Evolutionary conservation across 2,329 filamentous ascomycete genomes (phyloP).

Genomic region (Clonostachys sp.): DNA sequence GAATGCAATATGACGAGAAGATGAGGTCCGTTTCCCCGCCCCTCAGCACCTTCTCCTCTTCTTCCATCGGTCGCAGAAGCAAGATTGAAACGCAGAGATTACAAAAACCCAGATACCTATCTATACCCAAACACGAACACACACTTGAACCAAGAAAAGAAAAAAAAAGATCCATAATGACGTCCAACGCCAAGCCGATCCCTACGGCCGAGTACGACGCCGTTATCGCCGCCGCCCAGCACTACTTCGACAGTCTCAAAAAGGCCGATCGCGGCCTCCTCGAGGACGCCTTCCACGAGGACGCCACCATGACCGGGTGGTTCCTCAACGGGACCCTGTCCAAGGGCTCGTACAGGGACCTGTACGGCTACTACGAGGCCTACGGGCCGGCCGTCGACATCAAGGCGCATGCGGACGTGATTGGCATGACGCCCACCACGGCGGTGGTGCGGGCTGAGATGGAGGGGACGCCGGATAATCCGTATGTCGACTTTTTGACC

Average conservation of each 20-base stretch:
- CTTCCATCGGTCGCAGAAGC: too few relatives aligned
- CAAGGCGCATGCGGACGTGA: constrained; percentile 6
- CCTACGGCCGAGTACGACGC: constrained; percentile 5
- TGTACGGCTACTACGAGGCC: constrained; percentile 1
- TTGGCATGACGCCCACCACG: constrained; percentile 8
- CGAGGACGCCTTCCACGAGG: constrained; percentile 6
- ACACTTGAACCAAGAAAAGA: too few relatives aligned
- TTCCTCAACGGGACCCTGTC: constrained; percentile 1
- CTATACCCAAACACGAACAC: too few relatives aligned
- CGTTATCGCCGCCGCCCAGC: constrained; percentile 2
- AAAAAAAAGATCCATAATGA: background rate
- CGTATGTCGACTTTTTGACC: constrained; percentile 8
- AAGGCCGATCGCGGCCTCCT: background rate
- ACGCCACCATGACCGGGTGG: constrained; percentile 6
- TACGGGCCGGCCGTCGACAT: constrained; percentile 1
- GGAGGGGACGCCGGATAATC: constrained; percentile 3
- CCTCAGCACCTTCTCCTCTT: too few relatives aligned
- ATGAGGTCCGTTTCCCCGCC: too few relatives aligned
- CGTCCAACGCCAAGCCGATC: background rate
- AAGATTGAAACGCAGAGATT: too few relatives aligned
- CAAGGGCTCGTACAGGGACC: background rate
- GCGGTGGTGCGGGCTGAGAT: constrained; percentile 8
- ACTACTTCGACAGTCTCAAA: constrained; percentile 5
- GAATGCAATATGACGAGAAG: too few relatives aligned
- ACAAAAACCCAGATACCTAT: too few relatives aligned